Evolutionary conservation across 768 basidiomycete species (phyloP).

Genomic region (Russula compacta): DNA sequence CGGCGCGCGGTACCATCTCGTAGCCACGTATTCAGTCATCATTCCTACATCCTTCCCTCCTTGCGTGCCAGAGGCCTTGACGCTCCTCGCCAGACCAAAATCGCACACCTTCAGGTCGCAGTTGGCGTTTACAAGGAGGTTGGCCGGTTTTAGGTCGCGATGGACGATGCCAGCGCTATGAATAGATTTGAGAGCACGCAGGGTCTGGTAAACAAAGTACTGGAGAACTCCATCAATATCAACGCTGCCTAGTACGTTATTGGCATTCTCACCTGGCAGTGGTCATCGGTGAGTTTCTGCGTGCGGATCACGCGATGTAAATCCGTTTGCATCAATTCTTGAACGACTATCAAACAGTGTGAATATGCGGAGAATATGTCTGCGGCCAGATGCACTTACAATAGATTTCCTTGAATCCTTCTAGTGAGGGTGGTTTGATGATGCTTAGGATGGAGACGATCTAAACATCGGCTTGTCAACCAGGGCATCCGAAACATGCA

Average conservation of each 20-base stretch:
- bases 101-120: conserved; percentile 88
- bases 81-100: conserved; percentile 72
- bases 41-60: conserved; percentile 55
- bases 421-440: conserved; percentile 65
- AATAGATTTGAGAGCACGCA: conserved; percentile 81
- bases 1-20: conserved; percentile 87
- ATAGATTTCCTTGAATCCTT: conserved; percentile 82
- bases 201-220: conserved; percentile 79
- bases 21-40: conserved; percentile 85
- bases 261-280: conserved; percentile 51
- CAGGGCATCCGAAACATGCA: conserved; percentile 8
- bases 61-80: conserved; percentile 42
- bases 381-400: conserved; percentile 34
- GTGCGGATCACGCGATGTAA: conserved; percentile 87
- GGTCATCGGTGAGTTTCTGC: conserved; percentile 85
- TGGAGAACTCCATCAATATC: conserved; percentile 26
- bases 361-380: neutral
- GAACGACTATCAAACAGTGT: conserved; percentile 44
- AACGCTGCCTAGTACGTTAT: neutral
- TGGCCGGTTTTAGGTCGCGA: conserved; percentile 78
- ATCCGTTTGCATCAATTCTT: conserved; percentile 87
- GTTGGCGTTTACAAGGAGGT: conserved; percentile 80
- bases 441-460: conserved; percentile 92
- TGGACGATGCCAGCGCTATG: conserved; percentile 80
- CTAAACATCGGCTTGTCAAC: conserved; percentile 30